Evolutionary conservation across 345 rosid species (phyloP).

Genomic region (Balakata baccata): DNA sequence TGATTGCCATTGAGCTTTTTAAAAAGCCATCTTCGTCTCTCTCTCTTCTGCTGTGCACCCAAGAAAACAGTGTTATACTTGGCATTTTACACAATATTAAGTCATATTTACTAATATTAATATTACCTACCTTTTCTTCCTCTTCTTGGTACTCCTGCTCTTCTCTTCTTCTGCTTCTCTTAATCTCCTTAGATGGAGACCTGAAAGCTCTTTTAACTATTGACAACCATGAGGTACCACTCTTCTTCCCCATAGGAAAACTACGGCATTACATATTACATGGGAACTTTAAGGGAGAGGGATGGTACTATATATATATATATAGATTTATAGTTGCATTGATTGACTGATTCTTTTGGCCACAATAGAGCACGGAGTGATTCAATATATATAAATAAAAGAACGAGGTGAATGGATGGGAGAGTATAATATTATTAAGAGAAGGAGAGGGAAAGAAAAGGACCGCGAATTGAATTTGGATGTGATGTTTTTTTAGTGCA

Average conservation of each 20-base stretch:
- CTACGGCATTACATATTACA: not conserved
- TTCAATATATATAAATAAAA: not conserved
- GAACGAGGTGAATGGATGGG: not conserved
- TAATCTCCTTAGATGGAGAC: constrained; percentile 21
- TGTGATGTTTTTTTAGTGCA: constrained; percentile 12
- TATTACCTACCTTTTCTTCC: constrained; percentile 22
- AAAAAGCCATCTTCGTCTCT: constrained; percentile 30
- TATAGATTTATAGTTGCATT: not conserved
- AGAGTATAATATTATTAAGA: not conserved
- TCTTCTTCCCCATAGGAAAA: constrained; percentile 22
- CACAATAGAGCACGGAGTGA: too few species aligned
- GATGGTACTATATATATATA: too few species aligned
- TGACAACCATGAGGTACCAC: constrained; percentile 23
- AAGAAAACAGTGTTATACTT: not conserved
- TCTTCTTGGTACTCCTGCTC: constrained; percentile 35
- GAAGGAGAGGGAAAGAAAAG: not conserved
- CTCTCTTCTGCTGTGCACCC: constrained; percentile 19
- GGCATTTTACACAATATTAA: not conserved
- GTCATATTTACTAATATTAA: not conserved
- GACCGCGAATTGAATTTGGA: not conserved
- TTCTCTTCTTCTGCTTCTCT: constrained; percentile 41
- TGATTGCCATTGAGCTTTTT: constrained; percentile 6
- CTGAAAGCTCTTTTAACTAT: constrained; percentile 29
- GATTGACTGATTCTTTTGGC: not conserved
- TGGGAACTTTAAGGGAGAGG: not conserved